Evolutionary conservation across 257 asterid genomes (phyloP), one percentile per base, ranked within the genome.

Genomic region (Fraxinus cuspidata): DNA sequence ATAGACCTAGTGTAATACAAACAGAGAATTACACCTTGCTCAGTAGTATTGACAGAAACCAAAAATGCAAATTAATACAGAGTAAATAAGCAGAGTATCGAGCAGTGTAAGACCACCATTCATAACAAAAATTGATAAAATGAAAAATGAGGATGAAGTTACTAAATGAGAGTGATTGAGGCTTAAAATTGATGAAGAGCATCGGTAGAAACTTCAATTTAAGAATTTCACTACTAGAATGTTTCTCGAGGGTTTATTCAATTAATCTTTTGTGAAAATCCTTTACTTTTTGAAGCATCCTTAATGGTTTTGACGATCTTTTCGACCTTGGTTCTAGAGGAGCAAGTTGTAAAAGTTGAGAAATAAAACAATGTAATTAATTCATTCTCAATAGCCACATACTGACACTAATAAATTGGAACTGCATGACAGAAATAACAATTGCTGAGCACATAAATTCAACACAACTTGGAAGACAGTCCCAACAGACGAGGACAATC

Each of bases 61-160:
- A 47, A 47, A 67, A 40, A 19, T 44, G 74, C 63, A 66, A 76
- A 37, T 63, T 19, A 7, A 32, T 49, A 66, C 67, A n/a, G 72
- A 70, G 32, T 7, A 67, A 63, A 67, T 68, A 75, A 15, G 77
- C 38, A 78, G 12, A 53, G 35, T 38, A 74, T 25, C 73, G 73
- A 70, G 51, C 73, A 69, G 23, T 19, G 35, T n/a, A 70, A 70
- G 73, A 25, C 73, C 73, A 70, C 73, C 16, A 21, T 35, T 8
- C 15, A 16, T 19, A 18, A 53, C 10, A 53, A 53, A 31, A 31
- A 31, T 31, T 31, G 32, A 31, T 31, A 31, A 2, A 31, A 31
- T 31, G 64, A 18, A n/a, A 53, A 53, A 53, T 53, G 64, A 53
- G 27, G 23, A 18, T n/a, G 58, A 2, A 53, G 19, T 5, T 19